These are phyloP conservation scores for Paraphaeosphaeria sporulosa DNA, from an alignment of 2,329 filamentous ascomycete species.

Conservation along the genomic window DNA sequence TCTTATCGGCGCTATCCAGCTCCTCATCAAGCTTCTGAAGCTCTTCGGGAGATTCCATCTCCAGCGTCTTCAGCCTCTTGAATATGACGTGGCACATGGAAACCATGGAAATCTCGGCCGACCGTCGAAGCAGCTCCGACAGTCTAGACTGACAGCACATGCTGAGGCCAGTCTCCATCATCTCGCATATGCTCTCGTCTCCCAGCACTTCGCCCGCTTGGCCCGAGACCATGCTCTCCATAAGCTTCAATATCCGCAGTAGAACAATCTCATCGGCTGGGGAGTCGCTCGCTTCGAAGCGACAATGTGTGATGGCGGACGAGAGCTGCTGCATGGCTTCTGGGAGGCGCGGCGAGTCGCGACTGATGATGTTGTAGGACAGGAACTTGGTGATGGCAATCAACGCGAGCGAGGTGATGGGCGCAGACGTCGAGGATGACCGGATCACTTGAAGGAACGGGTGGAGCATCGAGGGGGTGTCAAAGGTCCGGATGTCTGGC, in stretches of 20 bases:
- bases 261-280: slow-evolving; percentile 95
- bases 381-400: slow-evolving; percentile 96
- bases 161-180: slow-evolving; percentile 97
- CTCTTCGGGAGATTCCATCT: slow-evolving; percentile 75
- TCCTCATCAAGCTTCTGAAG: slow-evolving; percentile 70
- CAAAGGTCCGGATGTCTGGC: slow-evolving; percentile 83
- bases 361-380: slow-evolving; percentile 88
- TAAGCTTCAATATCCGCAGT: slow-evolving; percentile 91
- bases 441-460: slow-evolving; percentile 97
- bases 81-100: slow-evolving; percentile 99
- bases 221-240: slow-evolving; percentile 98
- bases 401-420: slow-evolving; percentile 93
- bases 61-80: slow-evolving; percentile 85
- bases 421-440: slow-evolving; percentile 92
- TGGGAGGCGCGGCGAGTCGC: slow-evolving; percentile 83
- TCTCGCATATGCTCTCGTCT: slow-evolving; percentile 97
- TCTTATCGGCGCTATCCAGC: slow-evolving; percentile 66
- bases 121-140: slow-evolving; percentile 87
- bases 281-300: slow-evolving; percentile 95
- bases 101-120: slow-evolving; percentile 96
- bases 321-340: slow-evolving; percentile 94
- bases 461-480: slow-evolving; percentile 86
- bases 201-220: slow-evolving; percentile 92
- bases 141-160: slow-evolving; percentile 96
- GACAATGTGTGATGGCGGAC: slow-evolving; percentile 94